Evolutionary conservation across 176 grass and related monocot genomes (phyloP), one percentile per base, ranked within the genome.

Genomic region (Secale cereale): DNA sequence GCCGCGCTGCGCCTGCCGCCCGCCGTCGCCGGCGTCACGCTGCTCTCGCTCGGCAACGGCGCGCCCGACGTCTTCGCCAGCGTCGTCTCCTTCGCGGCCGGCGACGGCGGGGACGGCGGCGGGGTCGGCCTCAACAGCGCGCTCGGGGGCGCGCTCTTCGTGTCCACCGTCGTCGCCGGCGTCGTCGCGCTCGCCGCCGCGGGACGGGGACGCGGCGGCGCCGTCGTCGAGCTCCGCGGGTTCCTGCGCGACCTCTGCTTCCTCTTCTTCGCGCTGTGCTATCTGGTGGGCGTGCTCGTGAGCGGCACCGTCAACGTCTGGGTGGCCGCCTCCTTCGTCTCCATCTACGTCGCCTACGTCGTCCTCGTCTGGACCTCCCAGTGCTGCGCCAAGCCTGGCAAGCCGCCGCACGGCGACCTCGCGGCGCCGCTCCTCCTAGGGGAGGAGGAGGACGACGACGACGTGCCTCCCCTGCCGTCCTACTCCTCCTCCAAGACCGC

Each of bases 1-100:
- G 87, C 65, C 5, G 84, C 85, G 41, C 87, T 98, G 4, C 85
- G 82, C 2, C 93, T 98, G 8, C 92, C 96, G 1, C 96, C 96
- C 4, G 78, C 89, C 74, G 88, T 98, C 50, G 96, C 93, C 6
- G 93, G 96, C 15, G 93, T 98, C 80, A 95, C 96, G 56, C 93
- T 98, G 7, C 93, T 98, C 11, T 90, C 96, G 0, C 87, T 98
- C 15, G 96, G 96, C 8, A 98, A 98, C 61, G 93, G 93, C 76
- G 93, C 96, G 25, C 93, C 93, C 3, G 96, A 95, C 82, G 83
- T 98, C 1, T 98, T 98, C 83, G 90, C 96, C 36, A 94, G 89
- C 78, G 50, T 95, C 10, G 91, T 95, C 1, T 95, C 96, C 8
- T 95, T 98, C 91, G 90, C 79, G 6, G 41, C 81, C 1, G 89